Percentiles rank a stretch among this genome's conserved stretches.
Evolutionary conservation across 371 early-diverging fungal genomes (phyloP).

Genomic region (Mortierella sp.): DNA sequence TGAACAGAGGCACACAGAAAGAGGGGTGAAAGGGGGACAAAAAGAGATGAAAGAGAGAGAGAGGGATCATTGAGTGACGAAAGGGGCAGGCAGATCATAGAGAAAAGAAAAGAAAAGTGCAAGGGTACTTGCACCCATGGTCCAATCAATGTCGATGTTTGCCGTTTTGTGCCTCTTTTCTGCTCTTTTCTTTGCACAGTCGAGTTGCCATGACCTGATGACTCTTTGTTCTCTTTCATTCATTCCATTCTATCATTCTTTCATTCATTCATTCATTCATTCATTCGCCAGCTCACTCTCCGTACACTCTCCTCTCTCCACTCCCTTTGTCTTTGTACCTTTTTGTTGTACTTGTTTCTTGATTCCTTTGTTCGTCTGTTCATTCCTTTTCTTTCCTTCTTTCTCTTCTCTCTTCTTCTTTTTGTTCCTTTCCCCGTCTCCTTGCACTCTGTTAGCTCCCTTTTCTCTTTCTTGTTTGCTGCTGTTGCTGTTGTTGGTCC

Average conservation of each 20-base stretch:
- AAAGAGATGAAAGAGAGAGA: not conserved
- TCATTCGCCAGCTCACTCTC: not conserved
- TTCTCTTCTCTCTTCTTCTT: not conserved
- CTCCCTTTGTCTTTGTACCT: not conserved
- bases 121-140: not conserved
- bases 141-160: not conserved
- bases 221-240: not conserved
- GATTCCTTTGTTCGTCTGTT: not conserved
- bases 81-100: not conserved
- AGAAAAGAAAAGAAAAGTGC: not conserved
- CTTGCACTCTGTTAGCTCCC: not conserved
- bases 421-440: not conserved
- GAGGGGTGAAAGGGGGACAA: not conserved
- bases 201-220: not conserved
- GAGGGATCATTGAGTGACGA: not conserved
- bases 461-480: not conserved
- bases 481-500: not conserved
- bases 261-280: conserved; percentile 2
- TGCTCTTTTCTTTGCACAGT: not conserved
- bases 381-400: not conserved
- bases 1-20: not conserved
- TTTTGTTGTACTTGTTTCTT: not conserved
- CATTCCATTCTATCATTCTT: not conserved
- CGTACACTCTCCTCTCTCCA: not conserved
- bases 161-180: not conserved